phyloP scores from a whole-genome alignment of 192 early-diverging fungal species.

The Martensiomyces pterosporus region DNA sequence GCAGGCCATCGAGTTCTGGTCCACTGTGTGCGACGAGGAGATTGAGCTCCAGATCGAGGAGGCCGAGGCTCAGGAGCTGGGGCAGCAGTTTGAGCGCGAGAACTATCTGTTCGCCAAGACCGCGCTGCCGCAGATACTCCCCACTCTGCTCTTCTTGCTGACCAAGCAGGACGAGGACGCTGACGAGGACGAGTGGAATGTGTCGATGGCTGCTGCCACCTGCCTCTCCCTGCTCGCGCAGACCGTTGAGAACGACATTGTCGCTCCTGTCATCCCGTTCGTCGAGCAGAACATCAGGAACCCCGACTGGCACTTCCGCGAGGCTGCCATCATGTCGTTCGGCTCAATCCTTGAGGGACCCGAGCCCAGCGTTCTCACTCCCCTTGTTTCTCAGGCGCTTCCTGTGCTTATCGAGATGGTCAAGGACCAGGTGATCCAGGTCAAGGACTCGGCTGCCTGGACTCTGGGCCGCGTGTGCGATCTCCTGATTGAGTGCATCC shows the following conservation, averaged over 20 bases:
- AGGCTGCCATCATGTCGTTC: conserved; percentile 98
- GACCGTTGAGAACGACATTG: conserved; percentile 76
- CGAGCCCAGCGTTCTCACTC: conserved; percentile 54
- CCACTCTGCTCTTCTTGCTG: conserved; percentile 80
- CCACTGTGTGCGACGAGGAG: conserved; percentile 95
- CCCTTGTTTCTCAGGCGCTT: conserved; percentile 78
- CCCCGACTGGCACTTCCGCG: conserved; percentile 88
- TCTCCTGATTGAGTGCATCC: conserved; percentile 67
- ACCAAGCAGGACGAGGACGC: conserved; percentile 98
- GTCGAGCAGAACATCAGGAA: conserved; percentile 81
- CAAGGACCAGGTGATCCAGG: conserved; percentile 79
- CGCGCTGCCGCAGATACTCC: conserved; percentile 75
- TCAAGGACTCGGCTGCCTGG: conserved; percentile 98
- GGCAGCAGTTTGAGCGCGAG: conserved; percentile 47
- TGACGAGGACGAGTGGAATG: conserved; percentile 99
- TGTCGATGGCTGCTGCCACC: conserved; percentile 96
- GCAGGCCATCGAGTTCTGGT: conserved; percentile 99
- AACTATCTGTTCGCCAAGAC: conserved; percentile 76
- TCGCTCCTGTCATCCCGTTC: conserved; percentile 82
- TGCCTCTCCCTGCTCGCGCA: conserved; percentile 86
- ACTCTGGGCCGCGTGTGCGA: conserved; percentile 95
- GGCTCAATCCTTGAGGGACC: conserved; percentile 98
- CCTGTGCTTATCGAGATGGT: conserved; percentile 86
- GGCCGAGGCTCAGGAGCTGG: conserved; percentile 54
- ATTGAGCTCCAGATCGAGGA: conserved; percentile 65